A percentile compares a stretch with the other conserved stretches of the same genome.
Evolutionary conservation across 257 asterid species (phyloP).

Genomic region (Nicotiana knightiana): DNA sequence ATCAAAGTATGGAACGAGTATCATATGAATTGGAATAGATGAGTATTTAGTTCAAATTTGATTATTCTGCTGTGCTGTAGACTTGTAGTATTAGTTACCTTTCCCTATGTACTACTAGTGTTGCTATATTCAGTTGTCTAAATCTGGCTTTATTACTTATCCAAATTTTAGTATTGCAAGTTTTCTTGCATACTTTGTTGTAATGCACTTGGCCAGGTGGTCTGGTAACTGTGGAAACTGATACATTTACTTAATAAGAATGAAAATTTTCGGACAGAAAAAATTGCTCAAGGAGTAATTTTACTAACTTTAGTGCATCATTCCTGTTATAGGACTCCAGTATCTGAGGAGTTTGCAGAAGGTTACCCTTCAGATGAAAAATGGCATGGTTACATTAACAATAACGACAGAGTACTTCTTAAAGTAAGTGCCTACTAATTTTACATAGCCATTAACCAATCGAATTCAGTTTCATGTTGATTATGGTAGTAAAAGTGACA

Average conservation of each 20-base stretch:
- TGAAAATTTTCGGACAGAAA: background rate
- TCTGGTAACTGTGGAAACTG: background rate
- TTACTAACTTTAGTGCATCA: conserved; percentile 9
- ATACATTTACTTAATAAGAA: background rate
- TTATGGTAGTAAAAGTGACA: background rate
- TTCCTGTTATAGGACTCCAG: conserved; percentile 61
- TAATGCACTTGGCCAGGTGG: background rate
- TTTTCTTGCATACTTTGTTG: background rate
- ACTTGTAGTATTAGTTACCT: background rate
- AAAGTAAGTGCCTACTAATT: conserved; percentile 44
- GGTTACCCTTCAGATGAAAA: conserved; percentile 75
- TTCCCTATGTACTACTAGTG: background rate
- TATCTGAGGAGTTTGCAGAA: conserved; percentile 42
- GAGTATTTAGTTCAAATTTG: background rate
- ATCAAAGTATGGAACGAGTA: background rate
- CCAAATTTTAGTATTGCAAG: background rate
- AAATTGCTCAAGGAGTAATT: background rate
- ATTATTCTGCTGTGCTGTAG: background rate
- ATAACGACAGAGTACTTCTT: conserved; percentile 79
- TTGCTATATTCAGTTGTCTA: background rate
- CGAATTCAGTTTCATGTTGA: background rate
- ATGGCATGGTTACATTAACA: conserved; percentile 82
- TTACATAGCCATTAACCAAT: background rate
- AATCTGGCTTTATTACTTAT: background rate
- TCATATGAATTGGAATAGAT: background rate